These are phyloP conservation scores for Cetradonia linearis DNA, from an alignment of 495 filamentous ascomycete genomes.

Conservation along the genomic window DNA sequence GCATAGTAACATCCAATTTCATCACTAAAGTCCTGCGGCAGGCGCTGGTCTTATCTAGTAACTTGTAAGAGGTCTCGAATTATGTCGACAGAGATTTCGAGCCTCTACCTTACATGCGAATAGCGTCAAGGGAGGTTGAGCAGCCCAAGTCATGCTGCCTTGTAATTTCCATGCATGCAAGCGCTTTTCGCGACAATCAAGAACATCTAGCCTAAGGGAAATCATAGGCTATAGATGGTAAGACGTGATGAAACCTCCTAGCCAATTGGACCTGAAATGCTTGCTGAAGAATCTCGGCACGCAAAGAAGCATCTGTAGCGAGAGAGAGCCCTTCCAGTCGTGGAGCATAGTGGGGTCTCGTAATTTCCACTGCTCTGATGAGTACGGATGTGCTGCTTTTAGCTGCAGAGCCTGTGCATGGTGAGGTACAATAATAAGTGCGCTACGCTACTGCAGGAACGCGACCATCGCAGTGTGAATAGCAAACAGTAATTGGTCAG, in stretches of 20 bases:
- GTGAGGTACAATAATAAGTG: neutral
- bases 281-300: neutral
- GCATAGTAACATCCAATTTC: neutral
- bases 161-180: constrained; percentile 6
- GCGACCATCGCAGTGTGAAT: neutral
- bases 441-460: constrained; percentile 17
- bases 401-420: neutral
- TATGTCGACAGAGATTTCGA: neutral
- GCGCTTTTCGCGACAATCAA: neutral
- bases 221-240: neutral
- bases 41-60: neutral
- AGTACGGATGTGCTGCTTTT: constrained; percentile 8
- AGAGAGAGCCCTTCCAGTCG: constrained; percentile 1
- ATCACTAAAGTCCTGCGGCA: neutral
- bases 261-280: neutral
- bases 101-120: neutral
- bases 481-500: neutral
- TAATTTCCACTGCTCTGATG: constrained; percentile 6
- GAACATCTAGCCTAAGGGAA: neutral
- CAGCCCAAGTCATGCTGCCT: neutral
- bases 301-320: constrained; percentile 4
- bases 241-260: constrained; percentile 5
- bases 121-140: neutral
- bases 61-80: neutral
- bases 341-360: neutral